These are phyloP conservation scores for Curvularia verruculosa DNA, from an alignment of 2,329 filamentous ascomycete species.

Conservation along the genomic window DNA sequence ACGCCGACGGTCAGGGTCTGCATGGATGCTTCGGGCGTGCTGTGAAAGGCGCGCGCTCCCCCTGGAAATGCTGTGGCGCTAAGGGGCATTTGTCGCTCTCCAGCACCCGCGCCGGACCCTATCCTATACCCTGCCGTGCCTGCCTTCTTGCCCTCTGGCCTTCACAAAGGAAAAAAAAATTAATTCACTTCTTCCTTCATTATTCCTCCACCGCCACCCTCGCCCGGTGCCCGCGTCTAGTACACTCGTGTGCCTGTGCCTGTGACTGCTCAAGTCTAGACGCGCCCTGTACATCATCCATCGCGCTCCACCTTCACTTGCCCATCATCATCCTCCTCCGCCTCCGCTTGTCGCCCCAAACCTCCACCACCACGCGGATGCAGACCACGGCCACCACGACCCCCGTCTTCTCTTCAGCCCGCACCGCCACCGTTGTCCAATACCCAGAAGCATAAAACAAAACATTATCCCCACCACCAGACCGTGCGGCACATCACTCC, in stretches of 20 bases:
- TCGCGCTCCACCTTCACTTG: slow-evolving; percentile 2
- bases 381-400: slow-evolving; percentile 12
- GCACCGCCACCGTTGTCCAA: slow-evolving; percentile 10
- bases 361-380: slow-evolving; percentile 17
- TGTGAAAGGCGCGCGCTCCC: slow-evolving; percentile 8
- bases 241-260: neutral
- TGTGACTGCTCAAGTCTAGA: neutral
- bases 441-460: slow-evolving; percentile 8
- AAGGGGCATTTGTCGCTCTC: slow-evolving; percentile 18
- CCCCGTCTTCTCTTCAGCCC: slow-evolving; percentile 19
- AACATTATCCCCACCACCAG: slow-evolving; percentile 11
- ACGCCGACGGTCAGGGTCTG: slow-evolving; percentile 7
- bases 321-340: neutral
- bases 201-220: slow-evolving; percentile 3
- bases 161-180: slow-evolving; percentile 18
- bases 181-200: slow-evolving; percentile 17
- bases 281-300: neutral
- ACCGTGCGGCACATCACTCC: slow-evolving; percentile 21
- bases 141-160: slow-evolving; percentile 2
- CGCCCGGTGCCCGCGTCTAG: neutral
- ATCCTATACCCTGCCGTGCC: neutral
- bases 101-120: slow-evolving; percentile 10
- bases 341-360: neutral
- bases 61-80: slow-evolving; percentile 15
- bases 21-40: slow-evolving; percentile 14